Evolutionary conservation across 305 asterid genomes (phyloP).

Genomic region (Fraxinus floribunda): DNA sequence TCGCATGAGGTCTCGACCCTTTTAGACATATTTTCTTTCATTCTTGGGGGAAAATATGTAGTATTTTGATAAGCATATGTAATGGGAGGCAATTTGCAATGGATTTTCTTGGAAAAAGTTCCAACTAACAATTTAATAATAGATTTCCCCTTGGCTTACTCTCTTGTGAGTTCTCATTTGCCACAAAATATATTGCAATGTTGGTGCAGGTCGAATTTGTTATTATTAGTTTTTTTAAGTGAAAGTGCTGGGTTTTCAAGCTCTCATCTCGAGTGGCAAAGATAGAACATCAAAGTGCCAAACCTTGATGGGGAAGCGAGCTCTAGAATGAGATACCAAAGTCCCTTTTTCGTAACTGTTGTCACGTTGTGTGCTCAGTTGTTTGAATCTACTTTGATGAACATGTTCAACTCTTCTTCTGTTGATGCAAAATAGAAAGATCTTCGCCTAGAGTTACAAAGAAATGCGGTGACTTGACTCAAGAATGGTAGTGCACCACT

Average conservation of each 20-base stretch:
- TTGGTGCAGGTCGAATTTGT: not conserved
- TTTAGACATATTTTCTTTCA: not conserved
- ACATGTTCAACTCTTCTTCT: not conserved
- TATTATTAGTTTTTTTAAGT: not conserved
- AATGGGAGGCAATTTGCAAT: not conserved
- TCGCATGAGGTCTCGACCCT: not conserved
- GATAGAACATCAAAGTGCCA: not conserved
- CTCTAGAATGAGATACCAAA: not conserved
- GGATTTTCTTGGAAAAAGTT: not conserved
- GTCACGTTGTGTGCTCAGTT: not conserved
- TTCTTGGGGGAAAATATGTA: conserved; percentile 13
- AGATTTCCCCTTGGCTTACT: not conserved
- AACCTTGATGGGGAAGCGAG: not conserved
- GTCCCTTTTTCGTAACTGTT: too few relatives aligned
- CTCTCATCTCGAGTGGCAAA: not conserved
- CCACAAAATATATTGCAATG: not conserved
- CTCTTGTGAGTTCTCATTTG: not conserved
- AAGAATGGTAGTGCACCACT: not conserved
- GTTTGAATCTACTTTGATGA: not conserved
- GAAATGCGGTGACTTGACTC: not conserved
- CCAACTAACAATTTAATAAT: not conserved
- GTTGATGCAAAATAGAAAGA: not conserved
- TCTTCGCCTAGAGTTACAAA: not conserved
- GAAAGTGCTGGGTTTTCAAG: not conserved
- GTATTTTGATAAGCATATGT: conserved; percentile 10